Conservation (phyloP, 2,329 filamentous ascomycete genomes). For the Paracoccidioides lutzii region DNA sequence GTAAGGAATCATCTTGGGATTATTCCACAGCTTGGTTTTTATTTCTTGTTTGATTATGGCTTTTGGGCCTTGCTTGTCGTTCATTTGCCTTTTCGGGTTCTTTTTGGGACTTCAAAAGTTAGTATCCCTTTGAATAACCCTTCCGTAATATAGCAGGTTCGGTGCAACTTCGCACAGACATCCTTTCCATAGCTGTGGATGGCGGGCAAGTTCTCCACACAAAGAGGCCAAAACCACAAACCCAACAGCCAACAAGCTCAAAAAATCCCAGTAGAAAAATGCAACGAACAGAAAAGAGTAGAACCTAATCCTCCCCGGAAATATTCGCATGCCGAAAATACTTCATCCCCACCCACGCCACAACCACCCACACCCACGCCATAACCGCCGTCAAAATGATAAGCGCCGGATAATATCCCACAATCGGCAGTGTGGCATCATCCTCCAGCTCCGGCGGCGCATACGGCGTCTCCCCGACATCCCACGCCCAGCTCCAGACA, state of each 20-base stretch:
- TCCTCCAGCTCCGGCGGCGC: constrained; percentile 91
- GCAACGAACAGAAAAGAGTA: not conserved
- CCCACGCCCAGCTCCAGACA: constrained; percentile 98
- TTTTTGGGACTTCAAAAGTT: too few species aligned
- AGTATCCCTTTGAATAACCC: not conserved
- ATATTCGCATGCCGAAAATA: constrained; percentile 98
- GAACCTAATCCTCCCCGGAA: constrained; percentile 41
- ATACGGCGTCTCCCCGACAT: constrained; percentile 90
- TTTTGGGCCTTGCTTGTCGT: not conserved
- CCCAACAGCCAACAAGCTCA: not conserved
- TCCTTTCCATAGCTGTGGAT: too few species aligned
- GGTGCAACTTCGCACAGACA: not conserved
- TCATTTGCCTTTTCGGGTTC: not conserved
- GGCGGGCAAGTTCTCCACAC: too few species aligned
- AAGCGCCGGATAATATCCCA: constrained; percentile 90
- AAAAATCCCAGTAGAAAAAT: not conserved
- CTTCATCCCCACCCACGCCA: constrained; percentile 98
- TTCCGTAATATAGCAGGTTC: not conserved
- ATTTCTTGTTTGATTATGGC: not conserved
- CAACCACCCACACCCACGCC: constrained; percentile 97
- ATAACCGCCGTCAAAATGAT: constrained; percentile 89
- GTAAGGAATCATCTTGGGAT: not conserved
- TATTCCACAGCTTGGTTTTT: not conserved
- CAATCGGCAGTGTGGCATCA: constrained; percentile 85
- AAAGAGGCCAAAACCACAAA: too few species aligned